Percentiles rank a stretch among this genome's conserved stretches.
These are phyloP conservation scores for Rutstroemia sp. DNA, from an alignment of 2,329 filamentous ascomycete genomes.

Conservation along the genomic window DNA sequence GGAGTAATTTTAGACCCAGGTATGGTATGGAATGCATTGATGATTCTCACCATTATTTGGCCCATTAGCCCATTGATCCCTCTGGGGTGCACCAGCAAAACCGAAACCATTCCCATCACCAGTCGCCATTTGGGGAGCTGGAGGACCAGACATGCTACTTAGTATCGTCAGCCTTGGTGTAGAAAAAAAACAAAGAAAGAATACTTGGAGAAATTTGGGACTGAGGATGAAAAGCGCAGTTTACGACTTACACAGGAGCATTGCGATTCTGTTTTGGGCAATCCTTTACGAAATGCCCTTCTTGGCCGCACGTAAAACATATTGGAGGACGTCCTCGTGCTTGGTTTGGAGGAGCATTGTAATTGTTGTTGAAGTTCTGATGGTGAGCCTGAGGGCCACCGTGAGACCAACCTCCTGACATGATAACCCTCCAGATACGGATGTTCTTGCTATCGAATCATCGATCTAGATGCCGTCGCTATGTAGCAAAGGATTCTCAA, in stretches of 20 bases:
- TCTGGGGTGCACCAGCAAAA: neutral
- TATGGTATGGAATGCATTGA: conserved; percentile 8
- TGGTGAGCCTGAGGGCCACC: conserved; percentile 12
- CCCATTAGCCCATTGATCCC: conserved; percentile 10
- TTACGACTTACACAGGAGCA: conserved; percentile 42
- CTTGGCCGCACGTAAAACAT: conserved; percentile 48
- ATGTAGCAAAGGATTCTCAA: neutral
- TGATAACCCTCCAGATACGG: conserved; percentile 9
- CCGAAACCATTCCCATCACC: neutral
- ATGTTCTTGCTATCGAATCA: conserved; percentile 13
- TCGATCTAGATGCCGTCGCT: conserved; percentile 1
- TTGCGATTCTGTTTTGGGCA: conserved; percentile 44
- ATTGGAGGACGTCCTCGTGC: conserved; percentile 27
- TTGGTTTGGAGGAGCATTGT: conserved; percentile 1
- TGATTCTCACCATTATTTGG: conserved; percentile 7
- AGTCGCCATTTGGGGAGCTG: neutral
- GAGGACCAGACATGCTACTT: conserved; percentile 5
- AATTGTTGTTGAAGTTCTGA: conserved; percentile 12
- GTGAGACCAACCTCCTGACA: conserved; percentile 23
- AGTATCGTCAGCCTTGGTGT: conserved; percentile 2
- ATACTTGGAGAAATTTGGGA: neutral
- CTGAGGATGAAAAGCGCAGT: neutral
- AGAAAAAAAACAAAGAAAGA: neutral
- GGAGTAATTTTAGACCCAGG: neutral
- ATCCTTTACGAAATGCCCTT: conserved; percentile 45